Percentiles rank a stretch among this genome's conserved stretches.
phyloP scores from a whole-genome alignment of 2,329 filamentous ascomycete species.

The Pseudocercospora eumusae region DNA sequence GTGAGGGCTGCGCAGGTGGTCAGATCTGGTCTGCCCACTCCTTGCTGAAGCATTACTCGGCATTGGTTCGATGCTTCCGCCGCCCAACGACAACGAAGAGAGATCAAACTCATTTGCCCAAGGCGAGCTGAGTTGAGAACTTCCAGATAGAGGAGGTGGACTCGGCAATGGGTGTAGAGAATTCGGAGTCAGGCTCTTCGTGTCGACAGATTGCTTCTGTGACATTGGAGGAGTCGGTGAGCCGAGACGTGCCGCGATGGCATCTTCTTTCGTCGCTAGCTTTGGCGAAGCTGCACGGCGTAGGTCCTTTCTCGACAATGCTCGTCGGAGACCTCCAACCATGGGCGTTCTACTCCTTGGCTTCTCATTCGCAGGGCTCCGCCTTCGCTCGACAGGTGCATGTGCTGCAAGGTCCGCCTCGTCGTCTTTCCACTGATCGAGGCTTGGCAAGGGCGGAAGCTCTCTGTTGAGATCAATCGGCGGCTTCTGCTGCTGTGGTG shows the following conservation, averaged over 20 bases:
- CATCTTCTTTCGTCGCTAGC: slow-evolving; percentile 22
- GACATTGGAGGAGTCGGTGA: slow-evolving; percentile 28
- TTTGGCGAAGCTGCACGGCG: slow-evolving; percentile 5
- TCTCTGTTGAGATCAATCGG: slow-evolving; percentile 50
- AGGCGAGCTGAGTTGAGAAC: slow-evolving; percentile 16
- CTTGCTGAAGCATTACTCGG: slow-evolving; percentile 12
- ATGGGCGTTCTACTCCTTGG: slow-evolving; percentile 11
- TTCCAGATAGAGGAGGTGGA: slow-evolving; percentile 18
- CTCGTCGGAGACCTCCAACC: slow-evolving; percentile 18
- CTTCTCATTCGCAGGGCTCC: neutral
- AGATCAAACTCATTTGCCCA: slow-evolving; percentile 16
- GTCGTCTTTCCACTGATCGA: slow-evolving; percentile 44
- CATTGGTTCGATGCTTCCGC: slow-evolving; percentile 15
- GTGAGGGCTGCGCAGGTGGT: neutral
- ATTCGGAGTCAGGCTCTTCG: slow-evolving; percentile 10
- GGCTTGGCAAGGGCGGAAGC: slow-evolving; percentile 50
- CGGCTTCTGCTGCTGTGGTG: slow-evolving; percentile 18
- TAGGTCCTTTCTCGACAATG: slow-evolving; percentile 17
- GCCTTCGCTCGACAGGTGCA: neutral
- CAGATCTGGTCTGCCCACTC: slow-evolving; percentile 10
- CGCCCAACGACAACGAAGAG: slow-evolving; percentile 17
- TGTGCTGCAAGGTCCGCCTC: slow-evolving; percentile 9
- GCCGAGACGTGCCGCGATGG: slow-evolving; percentile 28
- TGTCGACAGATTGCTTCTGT: slow-evolving; percentile 24
- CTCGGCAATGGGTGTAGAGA: slow-evolving; percentile 18